phyloP scores from a whole-genome alignment of 2,329 filamentous ascomycete genomes.

The Zasmidium citrigriseum region DNA sequence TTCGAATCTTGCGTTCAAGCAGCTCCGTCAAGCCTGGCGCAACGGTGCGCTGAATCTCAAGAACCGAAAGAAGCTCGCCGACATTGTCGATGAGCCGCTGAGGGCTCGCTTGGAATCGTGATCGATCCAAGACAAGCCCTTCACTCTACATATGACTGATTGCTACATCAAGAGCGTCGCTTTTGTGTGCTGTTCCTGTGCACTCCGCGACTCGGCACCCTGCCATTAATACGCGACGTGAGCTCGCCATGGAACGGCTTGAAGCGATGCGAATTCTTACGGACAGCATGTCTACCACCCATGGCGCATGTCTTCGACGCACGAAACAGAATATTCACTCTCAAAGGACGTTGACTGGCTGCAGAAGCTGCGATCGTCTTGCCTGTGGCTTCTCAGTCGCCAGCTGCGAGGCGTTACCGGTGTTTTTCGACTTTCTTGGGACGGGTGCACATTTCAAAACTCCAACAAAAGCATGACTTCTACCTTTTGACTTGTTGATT shows the following conservation, averaged over 20 bases:
- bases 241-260: slow-evolving; percentile 3
- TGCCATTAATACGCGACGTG: neutral
- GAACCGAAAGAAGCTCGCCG: slow-evolving; percentile 58
- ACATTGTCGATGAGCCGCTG: slow-evolving; percentile 53
- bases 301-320: neutral
- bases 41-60: slow-evolving; percentile 57
- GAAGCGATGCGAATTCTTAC: neutral
- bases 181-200: neutral
- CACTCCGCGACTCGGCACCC: neutral
- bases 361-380: neutral
- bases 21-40: slow-evolving; percentile 55
- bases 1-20: slow-evolving; percentile 50
- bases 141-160: neutral
- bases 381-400: neutral
- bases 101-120: slow-evolving; percentile 52
- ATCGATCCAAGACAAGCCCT: neutral
- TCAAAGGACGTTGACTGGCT: neutral
- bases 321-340: slow-evolving; percentile 7
- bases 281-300: neutral
- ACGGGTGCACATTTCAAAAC: slow-evolving; percentile 3
- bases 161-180: neutral
- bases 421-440: slow-evolving; percentile 5
- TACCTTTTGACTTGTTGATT: slow-evolving; percentile 10
- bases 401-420: slow-evolving; percentile 7
- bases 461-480: slow-evolving; percentile 15